These are phyloP conservation scores for Aspergillus tamarii DNA, from an alignment of 2,329 filamentous ascomycete genomes.

Conservation along the genomic window DNA sequence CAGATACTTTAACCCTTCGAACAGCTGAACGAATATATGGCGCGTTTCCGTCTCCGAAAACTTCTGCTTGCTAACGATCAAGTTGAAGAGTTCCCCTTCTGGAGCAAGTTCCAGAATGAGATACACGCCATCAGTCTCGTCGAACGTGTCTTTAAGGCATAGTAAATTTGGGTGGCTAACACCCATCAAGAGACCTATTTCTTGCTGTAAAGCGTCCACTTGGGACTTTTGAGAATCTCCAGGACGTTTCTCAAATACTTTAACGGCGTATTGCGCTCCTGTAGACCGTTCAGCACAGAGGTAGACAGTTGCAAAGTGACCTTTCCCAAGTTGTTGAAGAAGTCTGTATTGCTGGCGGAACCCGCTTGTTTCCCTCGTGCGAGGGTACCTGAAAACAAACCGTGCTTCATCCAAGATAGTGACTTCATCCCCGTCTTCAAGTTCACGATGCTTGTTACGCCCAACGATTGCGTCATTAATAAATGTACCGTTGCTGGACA, in stretches of 20 bases:
- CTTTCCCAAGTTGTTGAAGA: constrained; percentile 84
- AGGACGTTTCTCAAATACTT: constrained; percentile 85
- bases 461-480: constrained; percentile 91
- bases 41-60: constrained; percentile 81
- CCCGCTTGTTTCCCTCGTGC: constrained; percentile 69
- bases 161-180: constrained; percentile 92
- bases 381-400: constrained; percentile 91
- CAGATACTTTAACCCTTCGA: constrained; percentile 92
- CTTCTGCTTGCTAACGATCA: constrained; percentile 88
- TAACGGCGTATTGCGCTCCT: constrained; percentile 85
- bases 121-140: constrained; percentile 88
- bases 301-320: constrained; percentile 93
- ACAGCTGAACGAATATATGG: constrained; percentile 86
- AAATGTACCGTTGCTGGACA: constrained; percentile 95
- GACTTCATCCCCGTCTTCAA: constrained; percentile 89
- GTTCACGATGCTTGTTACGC: constrained; percentile 85
- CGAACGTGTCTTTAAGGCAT: constrained; percentile 92
- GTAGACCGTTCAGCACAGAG: constrained; percentile 83
- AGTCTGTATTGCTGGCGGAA: constrained; percentile 88
- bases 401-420: constrained; percentile 81
- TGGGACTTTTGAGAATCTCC: constrained; percentile 83
- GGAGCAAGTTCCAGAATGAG: constrained; percentile 86
- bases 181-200: constrained; percentile 96
- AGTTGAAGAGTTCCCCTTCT: constrained; percentile 94
- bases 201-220: constrained; percentile 85